Evolutionary conservation across 352 stramenopile genomes (phyloP).

Genomic region (Phytophthora parvispora): DNA sequence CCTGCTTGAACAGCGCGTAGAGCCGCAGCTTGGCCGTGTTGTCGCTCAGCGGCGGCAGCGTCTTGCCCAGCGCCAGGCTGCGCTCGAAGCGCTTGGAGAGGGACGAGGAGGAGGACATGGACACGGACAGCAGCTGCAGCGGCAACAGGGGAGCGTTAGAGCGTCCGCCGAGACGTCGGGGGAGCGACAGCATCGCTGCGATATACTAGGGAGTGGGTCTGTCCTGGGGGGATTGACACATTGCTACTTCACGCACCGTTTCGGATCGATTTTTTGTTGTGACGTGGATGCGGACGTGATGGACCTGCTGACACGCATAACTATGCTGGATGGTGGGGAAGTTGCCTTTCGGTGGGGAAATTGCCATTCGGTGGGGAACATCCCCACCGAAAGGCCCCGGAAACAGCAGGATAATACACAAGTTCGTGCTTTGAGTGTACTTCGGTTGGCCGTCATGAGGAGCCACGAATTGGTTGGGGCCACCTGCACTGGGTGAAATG

Average conservation of each 20-base stretch:
- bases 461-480: too few relatives aligned
- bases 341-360: background rate
- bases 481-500: too few relatives aligned
- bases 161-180: background rate
- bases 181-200: background rate
- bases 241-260: constrained; percentile 1
- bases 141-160: background rate
- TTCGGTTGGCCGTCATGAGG: too few relatives aligned
- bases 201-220: too few relatives aligned
- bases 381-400: background rate
- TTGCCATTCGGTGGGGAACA: background rate
- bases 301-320: background rate
- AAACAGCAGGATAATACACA: too few relatives aligned
- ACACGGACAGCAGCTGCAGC: constrained; percentile 18
- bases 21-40: constrained; percentile 85
- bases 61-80: constrained; percentile 77
- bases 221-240: background rate
- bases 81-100: constrained; percentile 59
- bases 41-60: constrained; percentile 73
- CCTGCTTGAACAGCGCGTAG: constrained; percentile 91
- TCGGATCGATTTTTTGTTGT: background rate
- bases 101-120: constrained; percentile 15
- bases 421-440: too few relatives aligned
- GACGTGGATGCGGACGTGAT: background rate
- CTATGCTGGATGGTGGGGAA: background rate